These are phyloP conservation scores for Fusarium virguliforme DNA, from an alignment of 2,329 filamentous ascomycete genomes.

Conservation along the genomic window DNA sequence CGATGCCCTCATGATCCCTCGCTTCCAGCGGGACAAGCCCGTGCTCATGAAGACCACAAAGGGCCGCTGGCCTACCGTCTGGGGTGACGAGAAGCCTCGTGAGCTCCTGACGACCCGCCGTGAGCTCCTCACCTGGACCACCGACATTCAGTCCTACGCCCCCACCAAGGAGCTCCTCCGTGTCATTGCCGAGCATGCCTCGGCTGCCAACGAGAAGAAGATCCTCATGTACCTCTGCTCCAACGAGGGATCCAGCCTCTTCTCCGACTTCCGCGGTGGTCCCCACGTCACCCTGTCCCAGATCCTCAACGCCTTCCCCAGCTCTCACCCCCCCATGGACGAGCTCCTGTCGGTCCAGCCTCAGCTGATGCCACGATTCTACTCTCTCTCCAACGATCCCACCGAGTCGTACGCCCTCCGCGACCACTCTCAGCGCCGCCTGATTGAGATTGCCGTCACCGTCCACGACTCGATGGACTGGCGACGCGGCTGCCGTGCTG, in stretches of 20 bases:
- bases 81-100: slow-evolving; percentile 90
- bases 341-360: slow-evolving; percentile 84
- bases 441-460: slow-evolving; percentile 97
- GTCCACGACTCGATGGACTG: slow-evolving; percentile 91
- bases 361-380: slow-evolving; percentile 97
- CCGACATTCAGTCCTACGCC: slow-evolving; percentile 92
- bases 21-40: slow-evolving; percentile 86
- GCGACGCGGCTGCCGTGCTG: slow-evolving; percentile 80
- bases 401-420: slow-evolving; percentile 80
- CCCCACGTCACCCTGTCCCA: slow-evolving; percentile 89
- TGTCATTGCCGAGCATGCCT: slow-evolving; percentile 87
- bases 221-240: slow-evolving; percentile 89
- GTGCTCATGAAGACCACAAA: slow-evolving; percentile 83
- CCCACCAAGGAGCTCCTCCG: slow-evolving; percentile 91
- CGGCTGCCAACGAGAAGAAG: slow-evolving; percentile 87
- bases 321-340: slow-evolving; percentile 88
- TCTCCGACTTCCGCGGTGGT: slow-evolving; percentile 94
- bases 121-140: slow-evolving; percentile 95
- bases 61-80: slow-evolving; percentile 97
- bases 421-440: slow-evolving; percentile 79
- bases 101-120: slow-evolving; percentile 91
- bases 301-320: slow-evolving; percentile 92
- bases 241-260: slow-evolving; percentile 90
- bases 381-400: slow-evolving; percentile 97
- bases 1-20: slow-evolving; percentile 85